These are phyloP conservation scores for Leptographium lundbergii DNA, from an alignment of 2,329 filamentous ascomycete genomes.

Conservation along the genomic window DNA sequence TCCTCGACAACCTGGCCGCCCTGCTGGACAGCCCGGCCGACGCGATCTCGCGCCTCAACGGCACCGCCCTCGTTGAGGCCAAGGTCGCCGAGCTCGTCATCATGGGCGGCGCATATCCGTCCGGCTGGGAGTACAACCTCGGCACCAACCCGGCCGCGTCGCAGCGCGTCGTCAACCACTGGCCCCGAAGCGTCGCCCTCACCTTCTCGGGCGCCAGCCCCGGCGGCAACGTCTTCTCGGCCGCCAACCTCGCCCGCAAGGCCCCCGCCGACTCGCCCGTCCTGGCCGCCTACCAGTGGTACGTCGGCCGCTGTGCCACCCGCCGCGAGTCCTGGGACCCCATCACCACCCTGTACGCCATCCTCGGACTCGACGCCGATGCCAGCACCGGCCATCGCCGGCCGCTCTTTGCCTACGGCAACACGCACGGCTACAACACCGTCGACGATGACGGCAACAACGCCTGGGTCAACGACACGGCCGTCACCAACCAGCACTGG, in stretches of 20 bases:
- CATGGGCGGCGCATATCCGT: slow-evolving; percentile 38
- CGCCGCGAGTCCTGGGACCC: slow-evolving; percentile 28
- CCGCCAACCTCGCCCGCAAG: slow-evolving; percentile 18
- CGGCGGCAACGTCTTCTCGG: slow-evolving; percentile 25
- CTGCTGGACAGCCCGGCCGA: slow-evolving; percentile 33
- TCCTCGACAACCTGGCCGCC: slow-evolving; percentile 32
- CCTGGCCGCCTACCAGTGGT: slow-evolving; percentile 26
- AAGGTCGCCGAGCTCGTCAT: slow-evolving; percentile 37
- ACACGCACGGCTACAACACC: slow-evolving; percentile 26
- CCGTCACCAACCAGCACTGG: slow-evolving; percentile 25
- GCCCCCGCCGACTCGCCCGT: slow-evolving; percentile 22
- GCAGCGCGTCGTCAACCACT: slow-evolving; percentile 28
- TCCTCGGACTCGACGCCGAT: slow-evolving; percentile 19
- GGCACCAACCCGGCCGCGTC: slow-evolving; percentile 11
- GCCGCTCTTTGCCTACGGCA: slow-evolving; percentile 22
- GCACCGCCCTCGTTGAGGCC: slow-evolving; percentile 25
- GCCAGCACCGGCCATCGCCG: too few relatives aligned
- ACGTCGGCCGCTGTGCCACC: slow-evolving; percentile 15
- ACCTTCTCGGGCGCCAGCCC: slow-evolving; percentile 32
- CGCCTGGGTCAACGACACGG: slow-evolving; percentile 26
- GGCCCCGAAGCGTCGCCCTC: slow-evolving; percentile 21
- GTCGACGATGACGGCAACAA: slow-evolving; percentile 28
- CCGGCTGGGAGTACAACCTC: slow-evolving; percentile 36
- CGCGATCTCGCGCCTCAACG: slow-evolving; percentile 23
- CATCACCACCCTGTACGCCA: slow-evolving; percentile 26